Evolutionary conservation across 2,329 filamentous ascomycete genomes (phyloP), one percentile per base, ranked within the genome.

Genomic region (Diaporthe sp.): DNA sequence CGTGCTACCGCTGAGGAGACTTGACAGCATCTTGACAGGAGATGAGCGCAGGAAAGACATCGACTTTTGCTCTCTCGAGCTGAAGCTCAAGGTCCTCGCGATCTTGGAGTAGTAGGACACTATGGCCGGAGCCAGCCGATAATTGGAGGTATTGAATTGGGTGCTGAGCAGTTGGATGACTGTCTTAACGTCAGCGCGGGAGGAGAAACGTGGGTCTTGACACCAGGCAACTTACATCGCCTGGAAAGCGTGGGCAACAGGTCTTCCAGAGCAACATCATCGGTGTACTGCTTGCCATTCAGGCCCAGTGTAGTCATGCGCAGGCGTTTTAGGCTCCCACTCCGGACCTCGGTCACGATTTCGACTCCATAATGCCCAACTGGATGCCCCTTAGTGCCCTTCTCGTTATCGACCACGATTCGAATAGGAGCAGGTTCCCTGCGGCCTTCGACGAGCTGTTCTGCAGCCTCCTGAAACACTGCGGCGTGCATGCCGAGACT

Each of bases 11-110:
- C 91, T 90, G 78, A 97, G 91, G 71, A 98, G 90, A 79, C 90
- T 97, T 0, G 96, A 97, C 22, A 98, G 87, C 79, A 98, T 88
- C 82, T 98, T 98, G 63, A 97, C 94, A 0, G 96, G 96, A 0
- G 96, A 98, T n/a, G 93, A 90, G 6, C 92, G 92, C 13, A 96
- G 88, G 80, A 94, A 94, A 0, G 91, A 92, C 71, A 89, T 89
- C 15, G 91, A 89, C 81, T 91, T 93, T 79, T 92, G 91, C 0
- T 89, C 87, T 53, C 92, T 89, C 42, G 90, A 86, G 27, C 90
- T 86, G 53, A 94, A 86, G 61, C 89, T 89, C 32, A 98, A 85
- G 5, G 92, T 91, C 44, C 92, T 92, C 37, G 98, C 86, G 3
- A 94, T 91, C 76, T 95, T 95, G 59, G 92, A 92, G 80, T 98